Evolutionary conservation across 257 asterid species (phyloP), one percentile per base, ranked within the genome.

Genomic region (Ophiorrhiza pumila): DNA sequence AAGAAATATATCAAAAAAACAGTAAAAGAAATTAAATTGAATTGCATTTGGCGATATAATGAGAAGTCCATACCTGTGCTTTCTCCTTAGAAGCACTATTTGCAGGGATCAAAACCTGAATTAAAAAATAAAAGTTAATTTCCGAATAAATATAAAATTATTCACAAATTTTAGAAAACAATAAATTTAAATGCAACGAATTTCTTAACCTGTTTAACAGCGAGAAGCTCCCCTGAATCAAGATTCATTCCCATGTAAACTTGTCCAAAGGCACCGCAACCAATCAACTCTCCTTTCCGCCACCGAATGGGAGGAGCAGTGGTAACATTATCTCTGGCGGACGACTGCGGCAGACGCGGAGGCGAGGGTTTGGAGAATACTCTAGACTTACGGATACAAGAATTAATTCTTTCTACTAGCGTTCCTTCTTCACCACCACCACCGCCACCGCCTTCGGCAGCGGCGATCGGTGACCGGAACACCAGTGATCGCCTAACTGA

Each of bases 191-290:
- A 43, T 15, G 10, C 14, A 31, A 64, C 5, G 47, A 32, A 18
- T 15, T 20, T 66, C 10, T 27, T 12, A 4, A 80, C 84, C 78
- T 80, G 81, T 55, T 80, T 80, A 61, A 89, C 91, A 39, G 96
- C 96, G 25, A 89, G 84, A 77, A 89, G 84, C 78, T 89, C 93
- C 43, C 96, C 96, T 0, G 96, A 87, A 82, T 87, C 91, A n/a
- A 87, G 86, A 83, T 89, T 85, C 96, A 89, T 85, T 75, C 96
- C 96, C 93, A 89, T 87, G 77, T 85, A 82, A 31, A 89, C 96
- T 75, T 88, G 86, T 43, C 96, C 96, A 70, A 85, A 87, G 34
- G 90, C 96, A 49, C 96, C 96, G 63, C 87, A 83, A 8, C 96
- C 96, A 27, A 89, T 89, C 81, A 80, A 68, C 72, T 80, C 81